Conservation (phyloP, 352 stramenopile genomes). For the Phytophthora nicotianae region DNA sequence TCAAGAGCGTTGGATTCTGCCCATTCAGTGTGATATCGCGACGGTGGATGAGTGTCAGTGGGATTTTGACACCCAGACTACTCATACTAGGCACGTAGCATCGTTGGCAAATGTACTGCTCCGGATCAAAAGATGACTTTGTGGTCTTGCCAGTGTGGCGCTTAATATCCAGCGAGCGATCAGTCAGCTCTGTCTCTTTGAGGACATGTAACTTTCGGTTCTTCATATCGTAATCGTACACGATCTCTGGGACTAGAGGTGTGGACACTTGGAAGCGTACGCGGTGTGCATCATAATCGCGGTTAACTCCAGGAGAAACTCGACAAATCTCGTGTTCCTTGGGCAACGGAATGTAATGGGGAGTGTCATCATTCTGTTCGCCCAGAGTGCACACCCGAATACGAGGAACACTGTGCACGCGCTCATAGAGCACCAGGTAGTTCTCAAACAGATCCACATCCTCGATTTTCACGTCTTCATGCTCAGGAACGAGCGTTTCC, state of each 20-base stretch:
- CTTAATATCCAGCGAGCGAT: conserved; percentile 23
- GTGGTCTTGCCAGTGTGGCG: not conserved
- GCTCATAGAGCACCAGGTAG: conserved; percentile 85
- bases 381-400: conserved; percentile 64
- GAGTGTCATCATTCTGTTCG: conserved; percentile 4
- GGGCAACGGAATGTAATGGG: conserved; percentile 65
- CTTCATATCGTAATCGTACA: conserved; percentile 82
- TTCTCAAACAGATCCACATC: conserved; percentile 88
- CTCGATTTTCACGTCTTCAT: conserved; percentile 82
- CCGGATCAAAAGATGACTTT: conserved; percentile 31
- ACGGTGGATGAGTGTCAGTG: conserved; percentile 81
- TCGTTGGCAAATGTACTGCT: conserved; percentile 48
- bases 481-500: conserved; percentile 58
- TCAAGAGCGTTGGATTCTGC: conserved; percentile 80
- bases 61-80: conserved; percentile 52
- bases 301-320: conserved; percentile 82
- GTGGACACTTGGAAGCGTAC: conserved; percentile 81
- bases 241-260: conserved; percentile 72
- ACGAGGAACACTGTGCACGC: conserved; percentile 65
- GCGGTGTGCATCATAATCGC: conserved; percentile 59
- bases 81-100: conserved; percentile 49
- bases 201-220: conserved; percentile 47
- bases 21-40: conserved; percentile 55
- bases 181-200: conserved; percentile 56
- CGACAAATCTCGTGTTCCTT: conserved; percentile 59